Base-by-base conservation (phyloP, 345 rosid species). In the Salix arbutifolia region DNA sequence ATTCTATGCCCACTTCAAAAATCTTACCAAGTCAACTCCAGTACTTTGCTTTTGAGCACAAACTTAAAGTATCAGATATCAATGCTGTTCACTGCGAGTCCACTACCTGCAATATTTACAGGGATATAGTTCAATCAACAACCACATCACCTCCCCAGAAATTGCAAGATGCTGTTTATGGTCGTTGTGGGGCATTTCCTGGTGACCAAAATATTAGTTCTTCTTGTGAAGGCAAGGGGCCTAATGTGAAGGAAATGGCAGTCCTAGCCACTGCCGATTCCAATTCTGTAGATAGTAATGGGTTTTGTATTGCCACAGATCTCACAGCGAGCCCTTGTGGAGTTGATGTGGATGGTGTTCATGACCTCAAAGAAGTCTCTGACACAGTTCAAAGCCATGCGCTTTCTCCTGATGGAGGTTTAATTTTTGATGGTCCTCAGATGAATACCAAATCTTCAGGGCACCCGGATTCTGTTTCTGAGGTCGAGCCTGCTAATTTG, bases 371-470 rank as follows among this genome's bases (percentile, higher is more conserved):
- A 40, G 53, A 30, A 16, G 37, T 5, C 1, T 14, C 30, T 31
- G 5, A 19, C 19, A 23, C 44, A 64, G 65, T 10, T 58, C 50
- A 46, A 69, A 64, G 37, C 25, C 31, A 61, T 61, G 28, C 10
- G 5, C n/a, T n/a, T 73, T 80, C 75, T 28, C 25, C 30, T 18
- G 28, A 14, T 64, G 72, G 71, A 53, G 48, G 65, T 72, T 62
- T 33, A 69, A 52, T 58, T 40, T 40, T 66, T 67, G 48, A 44
- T 64, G 26, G 30, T 73, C 31, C 62, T 61, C 42, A 10, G 66
- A 50, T 38, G 56, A 30, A 72, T 3, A 52, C 64, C 19, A 64
- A 74, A 62, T 35, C 70, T 17, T 66, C 80, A 52, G 30, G 64
- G 40, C 65, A 26, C 18, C 48, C 44, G 21, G 44, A 16, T 46